Evolutionary conservation across 257 asterid species (phyloP), one percentile per base, ranked within the genome.

Genomic region (Nicotiana noctiflora): DNA sequence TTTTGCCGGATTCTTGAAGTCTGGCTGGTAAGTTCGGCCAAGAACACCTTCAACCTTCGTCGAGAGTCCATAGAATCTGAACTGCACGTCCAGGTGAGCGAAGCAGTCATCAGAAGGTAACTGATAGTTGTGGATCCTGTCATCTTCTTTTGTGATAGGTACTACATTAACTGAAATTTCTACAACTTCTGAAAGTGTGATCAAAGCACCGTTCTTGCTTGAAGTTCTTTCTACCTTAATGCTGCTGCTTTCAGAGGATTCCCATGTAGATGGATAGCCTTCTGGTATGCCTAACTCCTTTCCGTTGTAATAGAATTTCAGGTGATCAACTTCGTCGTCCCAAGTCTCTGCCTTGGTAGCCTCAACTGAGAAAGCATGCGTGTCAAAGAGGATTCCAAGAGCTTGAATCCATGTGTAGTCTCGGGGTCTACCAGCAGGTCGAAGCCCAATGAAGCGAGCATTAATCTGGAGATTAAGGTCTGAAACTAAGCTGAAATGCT

Each of bases 371-470:
- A 91, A 75, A 25, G 75, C 84, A 76, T 88, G 90, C 40, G 82
- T 15, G 23, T 80, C 86, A 31, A 83, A 84, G 13, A 89, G 89
- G 44, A 92, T 19, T 2, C 94, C 95, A 0, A 91, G 85, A 0
- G 89, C 91, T 37, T 92, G 96, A 23, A 92, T 91, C 97, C 97
- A 90, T 4, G 93, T 90, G 81, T 25, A 90, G 90, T 92, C 97
- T 4, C 95, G 87, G 25, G 75, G 57, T 17, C 95, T 72, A 19
- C 90, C 87, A 1, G 85, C 40, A 2, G 93, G 95, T 7, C 95
- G 70, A 19, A 63, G 87, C 79, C 97, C 95, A 19, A 92, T 90
- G 92, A 92, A 90, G 6, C 87, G 91, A 5, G 95, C 97, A 61
- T 90, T 92, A 72, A 92, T 90, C 34, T 92, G 93, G 51, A 91